Evolutionary conservation across 192 early-diverging fungal species (phyloP).

Genomic region (Coemansia nantahalensis): DNA sequence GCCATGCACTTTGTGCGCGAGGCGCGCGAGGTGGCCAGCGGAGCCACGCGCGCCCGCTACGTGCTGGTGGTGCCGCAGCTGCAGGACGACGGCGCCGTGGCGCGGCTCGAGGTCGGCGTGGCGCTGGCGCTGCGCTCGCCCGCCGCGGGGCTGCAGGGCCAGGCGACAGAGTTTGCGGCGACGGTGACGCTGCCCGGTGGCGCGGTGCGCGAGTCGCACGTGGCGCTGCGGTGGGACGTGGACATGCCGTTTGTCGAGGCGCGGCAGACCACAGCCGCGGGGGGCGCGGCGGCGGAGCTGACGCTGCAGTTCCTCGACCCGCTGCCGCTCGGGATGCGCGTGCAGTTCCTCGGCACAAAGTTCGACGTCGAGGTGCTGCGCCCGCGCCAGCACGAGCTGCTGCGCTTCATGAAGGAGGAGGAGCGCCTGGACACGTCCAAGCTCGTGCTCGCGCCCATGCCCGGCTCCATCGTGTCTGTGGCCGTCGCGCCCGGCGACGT

Average conservation of each 20-base stretch:
- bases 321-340: conserved; percentile 70
- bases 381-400: conserved; percentile 61
- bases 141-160: conserved; percentile 3
- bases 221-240: conserved; percentile 64
- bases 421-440: conserved; percentile 68
- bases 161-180: conserved; percentile 28
- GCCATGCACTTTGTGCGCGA: conserved; percentile 68
- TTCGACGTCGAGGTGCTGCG: conserved; percentile 71
- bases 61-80: conserved; percentile 41
- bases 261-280: not conserved
- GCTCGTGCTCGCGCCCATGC: conserved; percentile 86
- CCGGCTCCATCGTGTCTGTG: conserved; percentile 81
- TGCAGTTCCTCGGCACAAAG: conserved; percentile 82
- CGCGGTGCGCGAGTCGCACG: conserved; percentile 13
- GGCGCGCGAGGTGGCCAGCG: conserved; percentile 29
- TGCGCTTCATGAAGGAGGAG: conserved; percentile 73
- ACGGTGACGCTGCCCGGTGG: conserved; percentile 8
- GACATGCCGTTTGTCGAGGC: conserved; percentile 71
- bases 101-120: conserved; percentile 27
- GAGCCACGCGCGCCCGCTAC: too few relatives aligned
- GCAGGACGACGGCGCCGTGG: conserved; percentile 45
- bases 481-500: conserved; percentile 77
- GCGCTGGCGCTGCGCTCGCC: not conserved
- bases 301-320: conserved; percentile 73
- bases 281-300: conserved; percentile 33